These are phyloP conservation scores for Apiotrichum akiyoshidainum DNA, from an alignment of 1,284 basidiomycete genomes.

Conservation along the genomic window DNA sequence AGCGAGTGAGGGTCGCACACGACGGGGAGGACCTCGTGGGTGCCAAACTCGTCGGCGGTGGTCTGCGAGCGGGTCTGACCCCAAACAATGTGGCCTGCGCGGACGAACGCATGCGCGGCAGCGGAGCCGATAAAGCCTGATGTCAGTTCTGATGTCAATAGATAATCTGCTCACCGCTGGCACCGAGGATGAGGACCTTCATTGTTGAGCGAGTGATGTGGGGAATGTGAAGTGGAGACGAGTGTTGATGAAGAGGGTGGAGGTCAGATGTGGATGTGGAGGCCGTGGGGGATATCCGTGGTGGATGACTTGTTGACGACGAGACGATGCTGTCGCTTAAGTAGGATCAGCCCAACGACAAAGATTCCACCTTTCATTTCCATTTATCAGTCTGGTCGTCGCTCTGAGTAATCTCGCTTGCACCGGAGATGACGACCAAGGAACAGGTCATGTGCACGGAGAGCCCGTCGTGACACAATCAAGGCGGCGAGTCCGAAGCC, in stretches of 20 bases:
- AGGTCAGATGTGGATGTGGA: no score
- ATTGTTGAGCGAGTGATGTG: constrained; percentile 8
- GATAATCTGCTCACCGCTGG: constrained; percentile 46
- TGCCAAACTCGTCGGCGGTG: constrained; percentile 26
- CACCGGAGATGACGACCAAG: no score
- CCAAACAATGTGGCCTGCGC: constrained; percentile 58
- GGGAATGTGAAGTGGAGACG: neutral
- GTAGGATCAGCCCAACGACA: no score
- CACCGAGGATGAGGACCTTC: constrained; percentile 49
- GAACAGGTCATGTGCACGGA: neutral
- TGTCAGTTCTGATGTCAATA: neutral
- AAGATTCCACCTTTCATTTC: no score
- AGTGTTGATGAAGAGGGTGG: no score
- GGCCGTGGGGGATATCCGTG: no score
- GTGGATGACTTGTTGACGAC: no score
- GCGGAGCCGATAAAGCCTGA: constrained; percentile 56
- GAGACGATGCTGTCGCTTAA: no score
- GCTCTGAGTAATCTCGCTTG: no score
- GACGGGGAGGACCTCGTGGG: constrained; percentile 57
- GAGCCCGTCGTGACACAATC: neutral
- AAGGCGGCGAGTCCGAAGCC: neutral
- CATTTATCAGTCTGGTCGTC: no score
- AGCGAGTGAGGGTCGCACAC: constrained; percentile 51
- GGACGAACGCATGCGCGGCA: constrained; percentile 55
- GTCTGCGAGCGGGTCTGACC: constrained; percentile 54